phyloP scores from a whole-genome alignment of 2,329 filamentous ascomycete species.

The Monosporascus sp. region DNA sequence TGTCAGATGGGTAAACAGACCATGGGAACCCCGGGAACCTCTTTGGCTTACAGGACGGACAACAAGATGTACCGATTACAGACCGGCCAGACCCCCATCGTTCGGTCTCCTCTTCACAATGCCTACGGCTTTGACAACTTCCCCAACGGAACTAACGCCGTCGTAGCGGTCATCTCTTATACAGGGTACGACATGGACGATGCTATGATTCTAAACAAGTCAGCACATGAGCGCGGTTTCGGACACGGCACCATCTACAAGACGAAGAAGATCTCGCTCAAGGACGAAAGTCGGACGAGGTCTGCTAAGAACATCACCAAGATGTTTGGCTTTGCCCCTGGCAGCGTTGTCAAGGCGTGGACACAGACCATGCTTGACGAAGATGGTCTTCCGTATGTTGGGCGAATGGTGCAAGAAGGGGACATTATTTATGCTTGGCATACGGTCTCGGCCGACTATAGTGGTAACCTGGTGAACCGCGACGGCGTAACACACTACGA shows the following conservation, averaged over 20 bases:
- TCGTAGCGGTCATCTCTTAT: slow-evolving; percentile 97
- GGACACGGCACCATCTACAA: slow-evolving; percentile 97
- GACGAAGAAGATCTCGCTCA: slow-evolving; percentile 84
- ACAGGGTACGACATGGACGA: slow-evolving; percentile 99
- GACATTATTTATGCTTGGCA: slow-evolving; percentile 87
- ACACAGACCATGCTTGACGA: slow-evolving; percentile 72
- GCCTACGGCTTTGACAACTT: slow-evolving; percentile 97
- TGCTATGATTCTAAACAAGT: slow-evolving; percentile 99
- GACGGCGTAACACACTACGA: slow-evolving; percentile 83
- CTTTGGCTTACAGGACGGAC: slow-evolving; percentile 81
- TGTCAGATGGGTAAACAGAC: slow-evolving; percentile 99
- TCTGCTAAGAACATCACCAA: slow-evolving; percentile 67
- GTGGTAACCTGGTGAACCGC: slow-evolving; percentile 74
- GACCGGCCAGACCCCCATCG: slow-evolving; percentile 92
- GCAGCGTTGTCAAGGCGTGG: slow-evolving; percentile 63
- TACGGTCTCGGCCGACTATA: slow-evolving; percentile 75
- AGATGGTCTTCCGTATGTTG: slow-evolving; percentile 81
- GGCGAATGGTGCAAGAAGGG: slow-evolving; percentile 70
- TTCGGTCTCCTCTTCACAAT: slow-evolving; percentile 88
- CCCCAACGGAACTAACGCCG: slow-evolving; percentile 90
- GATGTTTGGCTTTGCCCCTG: slow-evolving; percentile 86
- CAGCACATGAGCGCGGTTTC: slow-evolving; percentile 90
- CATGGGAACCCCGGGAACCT: slow-evolving; percentile 92
- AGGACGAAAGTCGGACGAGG: slow-evolving; percentile 67
- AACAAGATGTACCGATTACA: slow-evolving; percentile 96